These are phyloP conservation scores for Cladosporium sp. DNA, from an alignment of 2,329 filamentous ascomycete species.

Conservation along the genomic window DNA sequence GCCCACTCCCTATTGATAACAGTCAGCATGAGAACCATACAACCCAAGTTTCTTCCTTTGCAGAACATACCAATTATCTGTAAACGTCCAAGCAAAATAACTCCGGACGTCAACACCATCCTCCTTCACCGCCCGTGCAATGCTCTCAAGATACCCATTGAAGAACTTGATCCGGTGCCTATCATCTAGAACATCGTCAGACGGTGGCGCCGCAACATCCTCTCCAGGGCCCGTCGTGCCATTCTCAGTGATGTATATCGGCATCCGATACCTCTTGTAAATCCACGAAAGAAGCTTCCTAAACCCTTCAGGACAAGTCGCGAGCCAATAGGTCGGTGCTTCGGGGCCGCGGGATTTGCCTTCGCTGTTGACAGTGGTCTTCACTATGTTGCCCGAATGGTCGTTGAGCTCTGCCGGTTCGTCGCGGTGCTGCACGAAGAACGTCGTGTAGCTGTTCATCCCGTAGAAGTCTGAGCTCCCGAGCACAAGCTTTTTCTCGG, in stretches of 20 bases:
- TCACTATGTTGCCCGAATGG: slow-evolving; percentile 44
- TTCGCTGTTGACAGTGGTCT: slow-evolving; percentile 40
- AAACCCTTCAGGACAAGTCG: slow-evolving; percentile 4
- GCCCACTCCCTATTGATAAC: slow-evolving; percentile 39
- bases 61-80: background rate
- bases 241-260: slow-evolving; percentile 48
- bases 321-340: slow-evolving; percentile 30
- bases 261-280: slow-evolving; percentile 43
- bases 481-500: slow-evolving; percentile 31
- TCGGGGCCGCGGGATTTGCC: slow-evolving; percentile 38
- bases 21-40: too few relatives aligned
- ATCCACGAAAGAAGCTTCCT: slow-evolving; percentile 44
- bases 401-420: slow-evolving; percentile 42
- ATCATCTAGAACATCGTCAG: background rate
- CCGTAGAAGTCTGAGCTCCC: slow-evolving; percentile 36
- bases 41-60: too few relatives aligned
- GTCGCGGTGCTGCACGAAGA: slow-evolving; percentile 41
- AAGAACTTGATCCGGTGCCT: background rate
- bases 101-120: background rate
- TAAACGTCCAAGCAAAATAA: background rate
- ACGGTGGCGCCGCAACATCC: slow-evolving; percentile 31
- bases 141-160: background rate
- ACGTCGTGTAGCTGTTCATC: slow-evolving; percentile 44
- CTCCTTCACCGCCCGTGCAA: background rate
- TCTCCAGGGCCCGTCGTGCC: slow-evolving; percentile 45